Evolutionary conservation across 2,329 filamentous ascomycete genomes (phyloP).

Genomic region (Microdochium trichocladiopsis): DNA sequence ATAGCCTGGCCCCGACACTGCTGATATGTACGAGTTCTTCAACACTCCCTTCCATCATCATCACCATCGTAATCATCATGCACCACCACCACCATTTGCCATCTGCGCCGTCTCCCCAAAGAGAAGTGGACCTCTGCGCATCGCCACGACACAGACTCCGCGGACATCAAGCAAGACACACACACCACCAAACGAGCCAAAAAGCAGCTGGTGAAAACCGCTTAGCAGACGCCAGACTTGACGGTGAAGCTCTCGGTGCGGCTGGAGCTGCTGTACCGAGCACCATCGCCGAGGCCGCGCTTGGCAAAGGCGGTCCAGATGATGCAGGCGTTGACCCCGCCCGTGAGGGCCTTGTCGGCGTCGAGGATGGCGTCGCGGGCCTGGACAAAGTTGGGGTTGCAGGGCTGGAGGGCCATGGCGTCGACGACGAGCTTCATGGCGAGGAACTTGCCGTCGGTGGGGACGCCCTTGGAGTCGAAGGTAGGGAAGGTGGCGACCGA

Average conservation of each 20-base stretch:
- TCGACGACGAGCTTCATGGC: slow-evolving; percentile 41
- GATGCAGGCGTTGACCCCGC: slow-evolving; percentile 36
- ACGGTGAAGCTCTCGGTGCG: slow-evolving; percentile 20
- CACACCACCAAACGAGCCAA: too few species aligned
- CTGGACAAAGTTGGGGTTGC: slow-evolving; percentile 39
- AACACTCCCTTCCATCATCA: too few species aligned
- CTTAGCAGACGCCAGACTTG: slow-evolving; percentile 20
- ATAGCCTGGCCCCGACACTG: too few species aligned
- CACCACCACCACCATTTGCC: too few species aligned
- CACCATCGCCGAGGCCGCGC: slow-evolving; percentile 35
- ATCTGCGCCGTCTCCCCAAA: too few species aligned
- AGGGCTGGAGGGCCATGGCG: slow-evolving; percentile 42
- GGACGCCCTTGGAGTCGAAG: slow-evolving; percentile 31
- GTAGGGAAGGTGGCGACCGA: slow-evolving; percentile 28
- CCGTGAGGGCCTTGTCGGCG: slow-evolving; percentile 38
- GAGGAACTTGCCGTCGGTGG: slow-evolving; percentile 38
- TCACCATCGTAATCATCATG: too few species aligned
- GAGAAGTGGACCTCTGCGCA: too few species aligned
- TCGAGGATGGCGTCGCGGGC: slow-evolving; percentile 42
- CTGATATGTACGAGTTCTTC: too few species aligned
- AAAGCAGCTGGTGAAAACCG: too few species aligned
- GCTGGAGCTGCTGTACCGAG: slow-evolving; percentile 13
- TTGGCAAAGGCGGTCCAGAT: slow-evolving; percentile 45
- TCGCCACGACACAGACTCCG: too few species aligned
- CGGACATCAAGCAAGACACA: too few species aligned